Evolutionary conservation across 495 filamentous ascomycete genomes (phyloP).

Genomic region (Bryoglossum gracile): DNA sequence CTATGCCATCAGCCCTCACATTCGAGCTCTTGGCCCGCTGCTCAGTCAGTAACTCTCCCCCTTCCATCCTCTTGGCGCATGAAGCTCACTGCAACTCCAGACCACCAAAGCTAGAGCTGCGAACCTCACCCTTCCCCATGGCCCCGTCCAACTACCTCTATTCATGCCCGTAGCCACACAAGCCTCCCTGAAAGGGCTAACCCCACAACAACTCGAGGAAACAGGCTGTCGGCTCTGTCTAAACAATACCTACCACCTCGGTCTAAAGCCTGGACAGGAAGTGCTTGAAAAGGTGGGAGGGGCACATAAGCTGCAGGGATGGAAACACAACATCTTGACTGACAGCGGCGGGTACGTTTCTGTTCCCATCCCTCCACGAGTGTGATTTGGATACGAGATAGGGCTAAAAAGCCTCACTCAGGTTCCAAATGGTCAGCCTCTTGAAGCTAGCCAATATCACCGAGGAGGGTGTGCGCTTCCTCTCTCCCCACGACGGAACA

Average conservation of each 20-base stretch:
- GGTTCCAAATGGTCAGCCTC: conserved; percentile 97
- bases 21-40: conserved; percentile 79
- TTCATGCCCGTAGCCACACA: conserved; percentile 99
- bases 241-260: conserved; percentile 97
- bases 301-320: conserved; percentile 88
- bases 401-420: conserved; percentile 30
- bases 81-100: conserved; percentile 37
- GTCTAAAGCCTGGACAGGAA: conserved; percentile 86
- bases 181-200: conserved; percentile 89
- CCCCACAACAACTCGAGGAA: conserved; percentile 80
- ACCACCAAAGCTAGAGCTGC: conserved; percentile 94
- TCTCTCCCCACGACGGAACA: conserved; percentile 86
- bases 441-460: conserved; percentile 91
- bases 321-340: conserved; percentile 90
- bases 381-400: neutral
- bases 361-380: neutral
- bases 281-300: conserved; percentile 81
- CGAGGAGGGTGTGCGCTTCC: conserved; percentile 90
- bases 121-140: conserved; percentile 82
- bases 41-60: conserved; percentile 55
- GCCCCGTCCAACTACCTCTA: conserved; percentile 77
- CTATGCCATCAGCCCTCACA: conserved; percentile 68
- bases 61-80: conserved; percentile 12
- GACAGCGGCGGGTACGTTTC: conserved; percentile 88
- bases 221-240: conserved; percentile 87